Evolutionary conservation across 768 basidiomycete species (phyloP).

Genomic region (Trametopsis cervina): DNA sequence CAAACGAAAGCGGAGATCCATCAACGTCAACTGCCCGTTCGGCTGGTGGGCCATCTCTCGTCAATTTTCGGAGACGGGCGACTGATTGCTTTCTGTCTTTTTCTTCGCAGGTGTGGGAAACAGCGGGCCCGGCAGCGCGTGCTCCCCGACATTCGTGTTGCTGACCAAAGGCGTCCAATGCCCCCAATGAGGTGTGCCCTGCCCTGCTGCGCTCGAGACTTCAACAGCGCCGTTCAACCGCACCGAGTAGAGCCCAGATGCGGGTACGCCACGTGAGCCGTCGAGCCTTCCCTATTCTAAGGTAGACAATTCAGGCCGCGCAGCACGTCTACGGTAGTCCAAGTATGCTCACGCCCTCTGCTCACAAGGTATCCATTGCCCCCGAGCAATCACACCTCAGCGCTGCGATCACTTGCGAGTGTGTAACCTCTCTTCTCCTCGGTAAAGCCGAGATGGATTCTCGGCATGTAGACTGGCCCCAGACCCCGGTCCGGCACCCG

Average conservation of each 20-base stretch:
- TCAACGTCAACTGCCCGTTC: neutral
- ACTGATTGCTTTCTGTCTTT: neutral
- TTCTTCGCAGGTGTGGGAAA: neutral
- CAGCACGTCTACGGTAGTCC: neutral
- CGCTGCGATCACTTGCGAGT: neutral
- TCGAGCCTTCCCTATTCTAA: too few relatives aligned
- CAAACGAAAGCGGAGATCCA: neutral
- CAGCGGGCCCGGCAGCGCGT: neutral
- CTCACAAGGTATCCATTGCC: neutral
- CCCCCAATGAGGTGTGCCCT: neutral
- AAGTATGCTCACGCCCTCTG: neutral
- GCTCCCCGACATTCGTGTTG: neutral
- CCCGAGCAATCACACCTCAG: neutral
- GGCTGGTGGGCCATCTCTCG: neutral
- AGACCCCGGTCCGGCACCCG: too few relatives aligned
- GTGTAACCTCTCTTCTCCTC: too few relatives aligned
- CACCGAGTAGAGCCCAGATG: too few relatives aligned
- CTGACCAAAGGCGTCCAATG: neutral
- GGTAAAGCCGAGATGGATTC: neutral
- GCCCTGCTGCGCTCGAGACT: neutral
- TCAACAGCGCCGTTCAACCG: too few relatives aligned
- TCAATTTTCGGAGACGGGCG: neutral
- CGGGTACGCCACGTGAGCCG: too few relatives aligned
- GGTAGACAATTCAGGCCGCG: neutral
- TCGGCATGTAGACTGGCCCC: too few relatives aligned